Percentiles rank a stretch among this genome's conserved stretches.
Conservation (phyloP, 129 eudicot species). For the Arctium lappa region DNA sequence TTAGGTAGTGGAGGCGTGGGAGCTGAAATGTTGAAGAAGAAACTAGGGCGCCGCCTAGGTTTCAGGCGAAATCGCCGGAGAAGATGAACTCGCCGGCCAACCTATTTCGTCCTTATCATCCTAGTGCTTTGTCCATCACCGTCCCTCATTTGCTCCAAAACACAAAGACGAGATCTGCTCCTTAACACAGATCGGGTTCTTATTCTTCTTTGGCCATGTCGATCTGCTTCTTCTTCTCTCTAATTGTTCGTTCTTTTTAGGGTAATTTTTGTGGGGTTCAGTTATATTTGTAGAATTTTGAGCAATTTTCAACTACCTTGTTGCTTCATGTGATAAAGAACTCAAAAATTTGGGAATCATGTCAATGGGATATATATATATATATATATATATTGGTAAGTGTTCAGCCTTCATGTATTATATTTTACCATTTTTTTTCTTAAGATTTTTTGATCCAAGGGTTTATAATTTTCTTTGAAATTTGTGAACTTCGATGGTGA, state of each 20-base stretch:
- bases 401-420: background rate
- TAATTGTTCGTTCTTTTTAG: background rate
- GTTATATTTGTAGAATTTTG: conserved; percentile 13
- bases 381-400: conserved; percentile 21
- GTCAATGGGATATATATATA: conserved; percentile 5
- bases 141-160: no score
- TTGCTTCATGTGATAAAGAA: conserved; percentile 14
- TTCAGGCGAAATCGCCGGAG: no score
- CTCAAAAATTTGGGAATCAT: conserved; percentile 18
- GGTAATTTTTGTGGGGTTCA: background rate
- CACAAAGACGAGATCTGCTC: no score
- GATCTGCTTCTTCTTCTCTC: background rate
- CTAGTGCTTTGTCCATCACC: no score
- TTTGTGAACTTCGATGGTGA: conserved; percentile 1
- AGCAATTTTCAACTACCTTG: background rate
- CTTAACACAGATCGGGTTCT: no score
- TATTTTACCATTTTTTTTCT: conserved; percentile 2
- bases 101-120: no score
- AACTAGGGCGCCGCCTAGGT: no score
- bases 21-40: no score
- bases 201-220: no score
- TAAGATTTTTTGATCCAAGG: background rate
- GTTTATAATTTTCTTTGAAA: background rate
- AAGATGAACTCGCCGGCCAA: no score
- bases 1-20: no score